Evolutionary conservation across 1,284 basidiomycete genomes (phyloP), one percentile per base, ranked within the genome.

Genomic region (Moesziomyces globuligerus): DNA sequence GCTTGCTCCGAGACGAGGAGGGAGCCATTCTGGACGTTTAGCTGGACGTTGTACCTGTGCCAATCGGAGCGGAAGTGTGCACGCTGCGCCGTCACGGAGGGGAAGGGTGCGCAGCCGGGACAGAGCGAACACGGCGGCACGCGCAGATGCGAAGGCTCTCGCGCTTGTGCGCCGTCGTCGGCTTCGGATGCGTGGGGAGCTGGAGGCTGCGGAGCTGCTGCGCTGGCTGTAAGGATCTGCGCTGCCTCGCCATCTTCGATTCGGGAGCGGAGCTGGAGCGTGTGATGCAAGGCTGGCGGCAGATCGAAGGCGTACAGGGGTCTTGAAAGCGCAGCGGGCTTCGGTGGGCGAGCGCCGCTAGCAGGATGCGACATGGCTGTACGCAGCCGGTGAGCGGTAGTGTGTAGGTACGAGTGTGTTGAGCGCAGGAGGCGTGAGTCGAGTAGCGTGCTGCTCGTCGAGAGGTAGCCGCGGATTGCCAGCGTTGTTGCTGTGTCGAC

Each of bases 1-100:
- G 60, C 55, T 18, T 61, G 39, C 25, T 62, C 58, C 0, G 59
- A 53, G n/a, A 71, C 66, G 1, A 72, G 61, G 4, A 60, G 26
- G 2, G 46, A 40, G 15, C 21, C 44, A 17, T 53, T 57, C 34
- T 66, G 64, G 3, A 71, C 49, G 36, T 54, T 64, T 26, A 79
- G 60, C 83, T 95, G 96, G 65, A 94, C 91, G 80, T 98, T 98
- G 84, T 96, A 98, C 50, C 94, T 87, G 86, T 98, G 95, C 95
- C 95, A 98, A 83, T 98, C 94, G 25, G 92, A 92, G 76, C 90
- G 89, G 82, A 93, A 97, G 83, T 98, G 95, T 1, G 85, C 83
- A 43, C 94, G 87, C 79, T 97, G 93, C 51, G 91, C 90, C 26
- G 91, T 88, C 3, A 95, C 87, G 51, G 90, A 89, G 11, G 85